A percentile compares a stretch with the other conserved stretches of the same genome.
phyloP scores from a whole-genome alignment of 2,329 filamentous ascomycete species.

The Graphilbum ipis-grandicollis region DNA sequence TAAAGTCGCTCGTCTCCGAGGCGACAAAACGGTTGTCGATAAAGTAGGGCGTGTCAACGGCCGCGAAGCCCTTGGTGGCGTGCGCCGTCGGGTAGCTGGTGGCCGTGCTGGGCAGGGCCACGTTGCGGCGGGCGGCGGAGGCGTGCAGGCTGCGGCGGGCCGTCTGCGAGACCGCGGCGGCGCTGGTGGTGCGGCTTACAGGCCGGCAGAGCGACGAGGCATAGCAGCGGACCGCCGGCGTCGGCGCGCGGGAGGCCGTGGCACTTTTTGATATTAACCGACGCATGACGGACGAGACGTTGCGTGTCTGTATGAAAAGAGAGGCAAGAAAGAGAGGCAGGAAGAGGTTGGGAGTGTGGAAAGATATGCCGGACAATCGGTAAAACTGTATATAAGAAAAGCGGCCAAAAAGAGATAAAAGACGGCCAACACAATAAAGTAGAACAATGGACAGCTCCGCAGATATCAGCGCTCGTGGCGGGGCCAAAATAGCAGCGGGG shows the following conservation, averaged over 20 bases:
- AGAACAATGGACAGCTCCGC: no score
- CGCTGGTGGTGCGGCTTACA: constrained; percentile 8
- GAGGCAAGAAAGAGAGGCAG: background rate
- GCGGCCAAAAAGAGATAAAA: no score
- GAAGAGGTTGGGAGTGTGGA: no score
- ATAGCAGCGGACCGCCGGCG: background rate
- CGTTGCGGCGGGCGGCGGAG: constrained; percentile 21
- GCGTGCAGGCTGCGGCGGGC: constrained; percentile 28
- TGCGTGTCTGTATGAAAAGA: no score
- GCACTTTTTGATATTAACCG: constrained; percentile 24
- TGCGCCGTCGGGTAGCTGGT: constrained; percentile 53
- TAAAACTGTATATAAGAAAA: no score
- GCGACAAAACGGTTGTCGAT: constrained; percentile 62
- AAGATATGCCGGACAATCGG: no score
- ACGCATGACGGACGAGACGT: constrained; percentile 20
- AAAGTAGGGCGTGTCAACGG: constrained; percentile 63
- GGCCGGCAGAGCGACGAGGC: background rate
- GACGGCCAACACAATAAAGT: no score
- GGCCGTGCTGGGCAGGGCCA: constrained; percentile 30
- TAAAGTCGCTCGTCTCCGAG: constrained; percentile 53
- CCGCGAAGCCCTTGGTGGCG: constrained; percentile 39
- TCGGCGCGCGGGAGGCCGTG: constrained; percentile 13
- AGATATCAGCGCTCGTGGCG: no score
- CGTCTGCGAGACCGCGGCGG: constrained; percentile 15
- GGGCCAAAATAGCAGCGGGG: no score